These are phyloP conservation scores for Lophiostoma macrostomum DNA, from an alignment of 495 filamentous ascomycete species.

Conservation along the genomic window DNA sequence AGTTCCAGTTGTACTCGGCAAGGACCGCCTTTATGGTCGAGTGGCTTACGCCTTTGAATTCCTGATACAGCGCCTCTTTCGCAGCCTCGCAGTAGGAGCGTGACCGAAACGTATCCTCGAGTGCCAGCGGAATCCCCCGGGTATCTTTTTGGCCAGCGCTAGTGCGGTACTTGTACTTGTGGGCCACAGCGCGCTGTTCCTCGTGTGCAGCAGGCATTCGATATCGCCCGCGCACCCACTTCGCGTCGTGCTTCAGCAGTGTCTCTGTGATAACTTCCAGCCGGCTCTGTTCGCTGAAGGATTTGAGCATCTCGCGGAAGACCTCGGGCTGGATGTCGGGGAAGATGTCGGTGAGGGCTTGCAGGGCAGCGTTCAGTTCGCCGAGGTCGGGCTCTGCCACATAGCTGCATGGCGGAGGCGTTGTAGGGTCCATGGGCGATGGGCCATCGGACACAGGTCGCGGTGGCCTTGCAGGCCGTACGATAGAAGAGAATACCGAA, in stretches of 20 bases:
- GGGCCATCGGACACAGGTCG: neutral
- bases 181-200: constrained; percentile 6
- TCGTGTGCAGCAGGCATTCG: constrained; percentile 29
- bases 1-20: constrained; percentile 86
- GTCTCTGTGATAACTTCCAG: constrained; percentile 82
- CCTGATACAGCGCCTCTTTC: constrained; percentile 59
- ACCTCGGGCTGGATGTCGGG: constrained; percentile 85
- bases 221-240: constrained; percentile 70
- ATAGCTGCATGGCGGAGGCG: neutral
- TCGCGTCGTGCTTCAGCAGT: constrained; percentile 70
- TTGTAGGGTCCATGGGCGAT: neutral
- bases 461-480: constrained; percentile 15
- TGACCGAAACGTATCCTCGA: constrained; percentile 71
- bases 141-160: constrained; percentile 10
- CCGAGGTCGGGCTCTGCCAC: constrained; percentile 56
- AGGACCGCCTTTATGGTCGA: constrained; percentile 84
- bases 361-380: constrained; percentile 72
- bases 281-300: constrained; percentile 76
- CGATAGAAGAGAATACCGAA: constrained; percentile 25
- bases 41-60: constrained; percentile 77
- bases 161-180: constrained; percentile 40
- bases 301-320: constrained; percentile 84
- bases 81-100: constrained; percentile 70
- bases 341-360: constrained; percentile 70
- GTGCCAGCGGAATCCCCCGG: constrained; percentile 49